Evolutionary conservation across 805 yeast genomes (phyloP), one percentile per base, ranked within the genome.

Genomic region (Ogataea philodendri): DNA sequence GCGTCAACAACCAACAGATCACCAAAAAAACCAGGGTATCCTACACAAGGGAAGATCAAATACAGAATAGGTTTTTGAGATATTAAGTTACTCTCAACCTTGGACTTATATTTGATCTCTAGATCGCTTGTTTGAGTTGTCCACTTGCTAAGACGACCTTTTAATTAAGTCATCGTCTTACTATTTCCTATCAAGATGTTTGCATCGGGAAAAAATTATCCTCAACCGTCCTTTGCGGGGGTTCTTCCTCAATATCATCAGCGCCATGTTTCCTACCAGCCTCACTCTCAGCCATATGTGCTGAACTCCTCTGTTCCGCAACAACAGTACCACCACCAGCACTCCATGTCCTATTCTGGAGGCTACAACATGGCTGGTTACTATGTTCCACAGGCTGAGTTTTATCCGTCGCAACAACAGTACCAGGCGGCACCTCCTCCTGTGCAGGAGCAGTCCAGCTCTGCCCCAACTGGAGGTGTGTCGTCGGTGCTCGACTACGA

Each of bases 401-500:
- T 26, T 15, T 39, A 15, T 16, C 39, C 13, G 13, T 30, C 35
- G 19, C 45, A 39, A 22, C 37, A 39, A 10, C 51, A 44, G 20
- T 35, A 35, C 14, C 41, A 31, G 11, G 22, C 33, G 16, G n/a
- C n/a, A n/a, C 39, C 17, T 14, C 33, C 29, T 24, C 38, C 29
- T 20, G 38, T 37, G 13, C 49, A 37, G 27, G 43, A 26, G 8
- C 41, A 37, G 22, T 41, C 39, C 30, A 37, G 34, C 36, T 43
- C 36, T 24, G 37, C 39, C 15, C 46, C 64, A 4, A 58, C 68
- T 26, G 96, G 96, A 26, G 96, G 95, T 42, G 90, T 86, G 30
- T 69, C 81, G 23, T 70, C 81, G 10, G 81, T 76, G 21, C 68
- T 85, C 54, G 96, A 88, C 57, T 89, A 90, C 59, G 88, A 86